Conservation (phyloP, 768 basidiomycete genomes). For the Boletus sp. region DNA sequence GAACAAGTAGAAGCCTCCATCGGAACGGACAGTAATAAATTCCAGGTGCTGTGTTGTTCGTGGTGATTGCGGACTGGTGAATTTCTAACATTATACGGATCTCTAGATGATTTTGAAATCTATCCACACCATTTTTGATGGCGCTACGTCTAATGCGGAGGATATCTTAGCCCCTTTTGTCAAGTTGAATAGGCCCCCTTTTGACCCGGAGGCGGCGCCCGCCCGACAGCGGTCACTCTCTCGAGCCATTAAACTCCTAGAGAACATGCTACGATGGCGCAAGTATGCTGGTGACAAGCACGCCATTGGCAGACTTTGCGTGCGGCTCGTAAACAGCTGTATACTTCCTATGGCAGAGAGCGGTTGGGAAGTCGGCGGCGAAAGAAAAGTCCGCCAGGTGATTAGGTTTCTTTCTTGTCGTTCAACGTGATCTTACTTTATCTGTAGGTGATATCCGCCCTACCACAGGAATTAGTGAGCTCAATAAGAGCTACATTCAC, state of each 20-base stretch:
- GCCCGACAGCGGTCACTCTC: slow-evolving; percentile 70
- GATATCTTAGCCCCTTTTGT: slow-evolving; percentile 50
- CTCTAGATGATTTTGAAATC: slow-evolving; percentile 58
- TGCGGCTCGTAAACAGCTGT: slow-evolving; percentile 54
- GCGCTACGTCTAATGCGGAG: slow-evolving; percentile 52
- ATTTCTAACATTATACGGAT: slow-evolving; percentile 10
- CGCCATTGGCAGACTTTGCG: slow-evolving; percentile 53
- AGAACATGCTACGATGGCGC: slow-evolving; percentile 74
- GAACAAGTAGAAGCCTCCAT: slow-evolving; percentile 82
- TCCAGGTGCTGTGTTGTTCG: slow-evolving; percentile 46
- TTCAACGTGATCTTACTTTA: slow-evolving; percentile 4
- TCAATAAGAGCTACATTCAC: slow-evolving; percentile 16
- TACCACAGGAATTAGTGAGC: slow-evolving; percentile 28
- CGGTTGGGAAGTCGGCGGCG: slow-evolving; percentile 89
- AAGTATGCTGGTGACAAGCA: slow-evolving; percentile 64
- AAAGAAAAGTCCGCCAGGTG: slow-evolving; percentile 62
- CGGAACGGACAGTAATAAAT: slow-evolving; percentile 59
- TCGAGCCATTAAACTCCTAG: slow-evolving; percentile 67
- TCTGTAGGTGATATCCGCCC: slow-evolving; percentile 21
- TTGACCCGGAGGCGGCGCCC: slow-evolving; percentile 74
- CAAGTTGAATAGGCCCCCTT: slow-evolving; percentile 43
- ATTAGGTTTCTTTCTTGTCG: background rate
- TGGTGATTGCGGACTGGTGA: background rate
- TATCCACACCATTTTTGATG: slow-evolving; percentile 50
- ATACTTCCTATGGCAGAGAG: slow-evolving; percentile 66